Evolutionary conservation across 805 yeast genomes (phyloP), one percentile per base, ranked within the genome.

Genomic region (Yarrowia osloensis): DNA sequence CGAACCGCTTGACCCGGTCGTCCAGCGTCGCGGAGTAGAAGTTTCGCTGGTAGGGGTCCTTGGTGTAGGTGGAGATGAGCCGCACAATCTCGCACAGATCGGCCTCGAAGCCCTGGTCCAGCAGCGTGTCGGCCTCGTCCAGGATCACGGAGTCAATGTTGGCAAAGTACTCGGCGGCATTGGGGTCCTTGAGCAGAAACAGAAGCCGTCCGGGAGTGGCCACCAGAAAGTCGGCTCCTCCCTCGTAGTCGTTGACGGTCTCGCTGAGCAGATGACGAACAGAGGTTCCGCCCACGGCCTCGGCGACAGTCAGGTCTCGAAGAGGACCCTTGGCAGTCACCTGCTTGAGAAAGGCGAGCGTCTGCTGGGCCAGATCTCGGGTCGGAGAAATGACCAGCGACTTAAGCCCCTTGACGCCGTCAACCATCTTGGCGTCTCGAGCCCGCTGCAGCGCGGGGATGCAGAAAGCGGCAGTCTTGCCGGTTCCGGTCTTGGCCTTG

Each of bases 401-500:
- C 70, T 83, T 80, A 21, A 86, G 88, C 68, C 77, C 76, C 47
- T 79, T 75, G 5, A 75, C 73, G 19, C 75, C 77, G 13, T 71
- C 72, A 67, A 73, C 74, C 2, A 44, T 15, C 68, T 72, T 73
- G 71, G 79, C 70, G 74, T 79, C 77, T 73, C 79, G 70, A 68
- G 82, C 77, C 54, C 85, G 83, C 74, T 91, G 89, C 54, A 91
- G 78, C 13, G 90, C 79, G 2, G 97, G 97, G 49, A 93, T 80
- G 69, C 93, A 88, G 76, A 91, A 92, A 0, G 97, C 96, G 70
- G 90, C 85, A 0, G 98, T 92, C 76, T 92, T 92, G 73, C 98
- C 98, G 1, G 98, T 92, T 75, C 98, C 98, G 3, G 98, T 92
- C 76, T 91, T 91, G 29, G 98, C 97, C 73, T 96, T 83, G 42